These are phyloP conservation scores for Lipomyces oligophaga DNA, from an alignment of 805 yeast genomes.

Conservation along the genomic window DNA sequence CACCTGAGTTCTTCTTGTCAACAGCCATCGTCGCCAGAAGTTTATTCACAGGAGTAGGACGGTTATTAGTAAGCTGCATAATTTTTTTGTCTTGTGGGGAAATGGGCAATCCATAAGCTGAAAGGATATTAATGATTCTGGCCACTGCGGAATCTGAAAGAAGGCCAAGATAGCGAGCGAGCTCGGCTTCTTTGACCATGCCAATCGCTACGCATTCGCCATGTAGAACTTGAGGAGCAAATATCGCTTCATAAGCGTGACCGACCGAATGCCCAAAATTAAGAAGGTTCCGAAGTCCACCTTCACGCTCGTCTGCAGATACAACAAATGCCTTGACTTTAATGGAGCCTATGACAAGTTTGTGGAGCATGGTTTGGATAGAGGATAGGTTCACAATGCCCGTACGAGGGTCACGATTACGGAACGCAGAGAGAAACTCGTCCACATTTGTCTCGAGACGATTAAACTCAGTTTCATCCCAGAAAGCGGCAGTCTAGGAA, in stretches of 20 bases:
- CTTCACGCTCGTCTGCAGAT: slow-evolving; percentile 89
- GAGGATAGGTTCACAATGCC: slow-evolving; percentile 60
- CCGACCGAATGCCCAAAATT: slow-evolving; percentile 98
- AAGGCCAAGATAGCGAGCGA: slow-evolving; percentile 85
- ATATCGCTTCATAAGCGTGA: slow-evolving; percentile 96
- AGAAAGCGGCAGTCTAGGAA: slow-evolving; percentile 80
- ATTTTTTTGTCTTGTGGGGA: slow-evolving; percentile 70
- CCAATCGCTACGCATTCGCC: slow-evolving; percentile 99
- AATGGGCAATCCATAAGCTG: slow-evolving; percentile 82
- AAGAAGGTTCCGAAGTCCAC: slow-evolving; percentile 83
- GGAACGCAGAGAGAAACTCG: slow-evolving; percentile 64
- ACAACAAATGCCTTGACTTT: slow-evolving; percentile 93
- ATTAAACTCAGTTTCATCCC: slow-evolving; percentile 86
- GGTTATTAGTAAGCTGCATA: slow-evolving; percentile 62
- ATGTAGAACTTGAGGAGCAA: slow-evolving; percentile 93
- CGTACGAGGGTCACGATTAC: slow-evolving; percentile 40
- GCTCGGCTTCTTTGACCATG: slow-evolving; percentile 89
- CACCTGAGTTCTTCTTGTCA: slow-evolving; percentile 94
- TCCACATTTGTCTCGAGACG: slow-evolving; percentile 76
- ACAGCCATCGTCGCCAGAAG: slow-evolving; percentile 84
- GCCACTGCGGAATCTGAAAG: slow-evolving; percentile 92
- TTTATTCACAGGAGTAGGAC: slow-evolving; percentile 69
- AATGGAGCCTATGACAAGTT: slow-evolving; percentile 79
- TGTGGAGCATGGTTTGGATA: slow-evolving; percentile 69
- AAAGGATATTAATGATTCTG: slow-evolving; percentile 73